A percentile compares a stretch with the other conserved stretches of the same genome.
Conservation (phyloP, 2,329 filamentous ascomycete species). For the Nemania diffusa region DNA sequence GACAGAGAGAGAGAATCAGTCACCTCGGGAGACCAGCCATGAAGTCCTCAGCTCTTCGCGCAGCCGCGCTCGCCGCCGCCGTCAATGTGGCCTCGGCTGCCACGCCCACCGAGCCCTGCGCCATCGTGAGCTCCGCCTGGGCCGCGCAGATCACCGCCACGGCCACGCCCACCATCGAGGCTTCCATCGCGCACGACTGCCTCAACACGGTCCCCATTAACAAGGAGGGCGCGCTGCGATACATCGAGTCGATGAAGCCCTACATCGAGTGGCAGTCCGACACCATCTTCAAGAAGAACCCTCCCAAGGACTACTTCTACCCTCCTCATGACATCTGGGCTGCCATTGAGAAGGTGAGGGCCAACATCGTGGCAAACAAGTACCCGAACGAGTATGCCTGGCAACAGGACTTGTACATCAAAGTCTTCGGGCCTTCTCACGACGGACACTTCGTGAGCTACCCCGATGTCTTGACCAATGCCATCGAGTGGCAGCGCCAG, state of each 20-base stretch:
- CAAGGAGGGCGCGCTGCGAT: constrained; percentile 53
- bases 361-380: constrained; percentile 48
- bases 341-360: constrained; percentile 49
- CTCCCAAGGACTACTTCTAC: constrained; percentile 53
- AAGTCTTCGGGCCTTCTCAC: constrained; percentile 53
- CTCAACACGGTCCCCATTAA: constrained; percentile 55
- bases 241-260: constrained; percentile 53
- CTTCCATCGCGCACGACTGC: constrained; percentile 54
- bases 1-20: constrained; percentile 20
- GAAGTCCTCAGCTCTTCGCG: constrained; percentile 35
- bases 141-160: constrained; percentile 44
- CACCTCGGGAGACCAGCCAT: constrained; percentile 19
- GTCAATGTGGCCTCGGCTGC: constrained; percentile 26
- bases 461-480: constrained; percentile 53
- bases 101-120: constrained; percentile 45
- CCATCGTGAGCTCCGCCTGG: constrained; percentile 47
- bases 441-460: constrained; percentile 57
- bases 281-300: constrained; percentile 52
- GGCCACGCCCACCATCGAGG: constrained; percentile 51
- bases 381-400: constrained; percentile 56
- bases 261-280: constrained; percentile 57
- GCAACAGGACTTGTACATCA: constrained; percentile 54
- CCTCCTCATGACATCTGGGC: constrained; percentile 53
- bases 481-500: constrained; percentile 51
- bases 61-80: constrained; percentile 30